Conservation (phyloP, 2,329 filamentous ascomycete species). For the Magnaporthales sp. region DNA sequence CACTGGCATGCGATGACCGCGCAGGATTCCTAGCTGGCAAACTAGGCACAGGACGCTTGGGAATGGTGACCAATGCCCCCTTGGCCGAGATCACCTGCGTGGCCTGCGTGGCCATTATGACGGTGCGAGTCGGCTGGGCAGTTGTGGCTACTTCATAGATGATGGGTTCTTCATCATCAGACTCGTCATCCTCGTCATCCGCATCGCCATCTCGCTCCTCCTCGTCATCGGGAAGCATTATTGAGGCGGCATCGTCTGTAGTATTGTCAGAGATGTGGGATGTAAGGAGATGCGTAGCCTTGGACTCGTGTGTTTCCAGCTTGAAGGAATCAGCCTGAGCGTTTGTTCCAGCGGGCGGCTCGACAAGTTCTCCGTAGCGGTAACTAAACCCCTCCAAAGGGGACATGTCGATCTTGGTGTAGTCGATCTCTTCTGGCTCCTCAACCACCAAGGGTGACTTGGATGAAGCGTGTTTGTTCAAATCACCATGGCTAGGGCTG, state of each 20-base stretch:
- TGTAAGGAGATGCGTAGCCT: neutral
- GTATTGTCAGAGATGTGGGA: constrained; percentile 14
- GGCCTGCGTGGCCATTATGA: constrained; percentile 53
- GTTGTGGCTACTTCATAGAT: constrained; percentile 58
- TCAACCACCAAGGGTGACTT: constrained; percentile 29
- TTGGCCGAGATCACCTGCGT: constrained; percentile 62
- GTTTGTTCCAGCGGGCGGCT: neutral
- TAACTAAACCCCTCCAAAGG: constrained; percentile 36
- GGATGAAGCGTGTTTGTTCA: constrained; percentile 29
- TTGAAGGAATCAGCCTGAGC: neutral
- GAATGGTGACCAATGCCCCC: constrained; percentile 76
- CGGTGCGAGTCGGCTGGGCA: constrained; percentile 47
- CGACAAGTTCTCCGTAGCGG: neutral
- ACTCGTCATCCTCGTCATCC: constrained; percentile 38
- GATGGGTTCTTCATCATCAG: constrained; percentile 54
- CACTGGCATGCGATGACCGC: constrained; percentile 43
- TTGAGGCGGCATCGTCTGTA: constrained; percentile 16
- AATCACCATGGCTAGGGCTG: constrained; percentile 44
- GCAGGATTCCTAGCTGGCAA: constrained; percentile 71
- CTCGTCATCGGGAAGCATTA: constrained; percentile 18
- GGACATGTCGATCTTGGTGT: constrained; percentile 48
- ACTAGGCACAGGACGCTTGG: constrained; percentile 69
- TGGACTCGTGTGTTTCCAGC: neutral
- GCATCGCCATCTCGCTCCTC: constrained; percentile 24
- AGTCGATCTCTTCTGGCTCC: constrained; percentile 45